A percentile compares a stretch with the other conserved stretches of the same genome.
Evolutionary conservation across 768 basidiomycete genomes (phyloP).

Genomic region (Leccinum ochraceum): DNA sequence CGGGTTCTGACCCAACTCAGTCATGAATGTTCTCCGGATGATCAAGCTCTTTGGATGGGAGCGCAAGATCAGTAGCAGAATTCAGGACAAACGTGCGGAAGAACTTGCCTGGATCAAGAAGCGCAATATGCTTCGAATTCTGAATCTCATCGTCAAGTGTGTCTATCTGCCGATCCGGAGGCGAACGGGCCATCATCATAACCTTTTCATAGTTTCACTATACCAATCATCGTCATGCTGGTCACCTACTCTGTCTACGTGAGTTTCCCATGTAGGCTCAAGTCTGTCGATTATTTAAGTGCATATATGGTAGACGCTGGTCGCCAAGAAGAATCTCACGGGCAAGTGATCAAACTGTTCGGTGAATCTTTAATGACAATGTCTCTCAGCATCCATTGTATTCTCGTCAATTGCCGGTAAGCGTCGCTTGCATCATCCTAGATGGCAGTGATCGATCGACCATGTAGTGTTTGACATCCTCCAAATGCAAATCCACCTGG

Average conservation of each 20-base stretch:
- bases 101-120: conserved; percentile 59
- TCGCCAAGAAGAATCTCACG: conserved; percentile 7
- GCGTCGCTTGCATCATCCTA: background rate
- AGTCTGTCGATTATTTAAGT: background rate
- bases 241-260: conserved; percentile 63
- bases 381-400: conserved; percentile 10
- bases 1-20: conserved; percentile 29
- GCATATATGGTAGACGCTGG: conserved; percentile 3
- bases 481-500: background rate
- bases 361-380: background rate
- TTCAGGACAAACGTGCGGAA: conserved; percentile 56
- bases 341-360: conserved; percentile 3
- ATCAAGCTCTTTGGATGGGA: conserved; percentile 74
- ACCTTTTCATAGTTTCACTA: conserved; percentile 43
- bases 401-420: conserved; percentile 12
- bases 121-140: conserved; percentile 48
- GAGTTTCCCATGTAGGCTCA: conserved; percentile 21
- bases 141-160: conserved; percentile 31
- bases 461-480: conserved; percentile 6
- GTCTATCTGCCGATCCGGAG: conserved; percentile 7
- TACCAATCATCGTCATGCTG: conserved; percentile 66
- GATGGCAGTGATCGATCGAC: background rate
- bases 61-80: conserved; percentile 51
- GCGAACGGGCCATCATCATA: background rate
- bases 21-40: conserved; percentile 60